Conservation (phyloP, 345 rosid species). For the Linum usitatissimum region DNA sequence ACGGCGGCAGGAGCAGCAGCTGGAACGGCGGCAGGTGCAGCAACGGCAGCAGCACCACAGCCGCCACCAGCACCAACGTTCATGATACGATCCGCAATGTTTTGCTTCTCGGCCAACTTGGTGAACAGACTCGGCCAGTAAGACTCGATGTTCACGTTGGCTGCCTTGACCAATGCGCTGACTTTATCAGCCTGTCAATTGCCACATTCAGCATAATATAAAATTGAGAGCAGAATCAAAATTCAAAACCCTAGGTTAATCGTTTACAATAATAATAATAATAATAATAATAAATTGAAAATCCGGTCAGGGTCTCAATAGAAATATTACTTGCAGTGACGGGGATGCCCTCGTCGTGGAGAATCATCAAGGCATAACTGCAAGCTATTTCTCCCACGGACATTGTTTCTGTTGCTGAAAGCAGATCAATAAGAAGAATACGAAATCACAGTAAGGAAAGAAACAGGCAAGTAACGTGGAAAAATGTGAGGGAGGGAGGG, state of each 20-base stretch:
- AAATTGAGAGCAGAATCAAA: too few species aligned
- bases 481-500: background rate
- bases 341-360: background rate
- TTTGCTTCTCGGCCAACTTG: constrained; percentile 45
- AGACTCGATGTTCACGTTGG: constrained; percentile 38
- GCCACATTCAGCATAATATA: too few species aligned
- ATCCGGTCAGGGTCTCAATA: background rate
- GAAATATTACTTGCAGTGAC: background rate
- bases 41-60: constrained; percentile 21
- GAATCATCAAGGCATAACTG: background rate
- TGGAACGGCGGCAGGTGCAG: constrained; percentile 17
- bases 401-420: background rate
- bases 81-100: constrained; percentile 38
- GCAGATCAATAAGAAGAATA: background rate
- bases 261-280: too few species aligned
- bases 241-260: too few species aligned
- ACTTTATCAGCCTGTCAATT: constrained; percentile 86
- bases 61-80: constrained; percentile 45
- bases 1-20: constrained; percentile 17
- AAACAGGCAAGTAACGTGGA: background rate
- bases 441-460: background rate
- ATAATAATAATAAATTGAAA: too few species aligned
- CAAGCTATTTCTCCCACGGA: background rate
- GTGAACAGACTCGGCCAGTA: constrained; percentile 64
- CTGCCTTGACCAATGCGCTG: constrained; percentile 39